Evolutionary conservation across 495 filamentous ascomycete genomes (phyloP).

Genomic region (Aspergillus sparsus): DNA sequence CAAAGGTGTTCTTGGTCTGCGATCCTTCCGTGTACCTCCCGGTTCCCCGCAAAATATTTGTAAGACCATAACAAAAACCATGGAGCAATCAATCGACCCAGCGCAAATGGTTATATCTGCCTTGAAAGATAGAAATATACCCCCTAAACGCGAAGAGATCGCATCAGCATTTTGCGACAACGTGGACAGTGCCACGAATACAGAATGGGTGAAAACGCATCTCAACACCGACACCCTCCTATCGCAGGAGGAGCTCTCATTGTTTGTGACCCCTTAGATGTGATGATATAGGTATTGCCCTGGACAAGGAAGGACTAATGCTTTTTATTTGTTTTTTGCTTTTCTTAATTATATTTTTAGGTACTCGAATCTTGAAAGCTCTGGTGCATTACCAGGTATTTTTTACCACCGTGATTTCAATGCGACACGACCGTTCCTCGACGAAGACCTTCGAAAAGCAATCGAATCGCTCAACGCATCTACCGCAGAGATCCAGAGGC

Average conservation of each 20-base stretch:
- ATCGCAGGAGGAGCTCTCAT: constrained; percentile 41
- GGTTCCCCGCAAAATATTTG: background rate
- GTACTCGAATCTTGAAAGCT: constrained; percentile 37
- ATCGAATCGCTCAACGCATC: constrained; percentile 41
- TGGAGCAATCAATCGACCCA: constrained; percentile 17
- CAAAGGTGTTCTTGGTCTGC: background rate
- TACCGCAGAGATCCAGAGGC: constrained; percentile 38
- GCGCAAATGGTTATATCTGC: constrained; percentile 19
- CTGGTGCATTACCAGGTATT: constrained; percentile 32
- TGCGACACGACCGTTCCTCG: constrained; percentile 41
- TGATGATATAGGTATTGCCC: too few relatives aligned
- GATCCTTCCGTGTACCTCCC: background rate
- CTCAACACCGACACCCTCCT: constrained; percentile 39
- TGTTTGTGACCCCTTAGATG: constrained; percentile 28
- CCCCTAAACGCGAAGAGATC: constrained; percentile 31
- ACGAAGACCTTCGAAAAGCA: constrained; percentile 42
- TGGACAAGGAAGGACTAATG: background rate
- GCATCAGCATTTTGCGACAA: constrained; percentile 32
- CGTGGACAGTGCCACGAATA: constrained; percentile 20
- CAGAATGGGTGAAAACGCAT: constrained; percentile 40
- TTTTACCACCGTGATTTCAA: constrained; percentile 29
- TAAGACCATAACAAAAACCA: constrained; percentile 7
- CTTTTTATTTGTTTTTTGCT: background rate
- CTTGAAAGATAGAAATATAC: constrained; percentile 37
- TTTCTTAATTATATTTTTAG: constrained; percentile 19